Evolutionary conservation across 805 yeast species (phyloP), one percentile per base, ranked within the genome.

Genomic region (Teunomyces lycoperdinae): DNA sequence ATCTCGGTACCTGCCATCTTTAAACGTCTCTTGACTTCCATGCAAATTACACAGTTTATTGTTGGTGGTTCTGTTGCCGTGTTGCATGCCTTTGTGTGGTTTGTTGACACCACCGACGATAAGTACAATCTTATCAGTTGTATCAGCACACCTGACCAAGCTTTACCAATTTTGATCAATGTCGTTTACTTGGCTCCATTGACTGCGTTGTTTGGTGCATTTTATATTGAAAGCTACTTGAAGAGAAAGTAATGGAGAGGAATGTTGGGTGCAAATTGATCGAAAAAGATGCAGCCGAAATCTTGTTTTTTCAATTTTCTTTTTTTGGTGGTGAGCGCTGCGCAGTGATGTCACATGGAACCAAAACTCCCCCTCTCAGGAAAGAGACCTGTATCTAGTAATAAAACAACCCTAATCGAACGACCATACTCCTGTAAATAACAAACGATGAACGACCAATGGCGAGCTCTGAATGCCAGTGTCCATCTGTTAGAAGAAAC

Each of bases 21-120:
- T 65, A 85, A 85, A 64, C 75, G 82, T 51, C 63, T 76, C 1
- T 74, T 85, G 56, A 85, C 90, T 13, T 71, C 84, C 7, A 69
- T 84, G 65, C 90, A 85, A 64, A 85, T 85, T 56, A 69, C 79
- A 35, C 90, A 85, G 64, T 85, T 85, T 59, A 70, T 85, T 8
- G 58, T 81, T 43, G 90, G 90, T 20, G 90, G 89, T 24, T 73
- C 83, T 3, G 68, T 84, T 50, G 89, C 88, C n/a, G 64, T 81
- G 35, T 63, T 77, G 49, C 89, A 85, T 61, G 64, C 84, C 43
- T 85, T 84, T 58, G 73, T 85, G 46, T 74, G 73, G 61, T 83
- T 80, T 60, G 75, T 76, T 51, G 85, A 84, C 60, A 66, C 76
- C 10, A 51, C 58, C 31, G 74, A 70, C 14, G 54, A 53, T 11